Evolutionary conservation across 768 basidiomycete species (phyloP).

Genomic region (Leucogyrophana mollusca): DNA sequence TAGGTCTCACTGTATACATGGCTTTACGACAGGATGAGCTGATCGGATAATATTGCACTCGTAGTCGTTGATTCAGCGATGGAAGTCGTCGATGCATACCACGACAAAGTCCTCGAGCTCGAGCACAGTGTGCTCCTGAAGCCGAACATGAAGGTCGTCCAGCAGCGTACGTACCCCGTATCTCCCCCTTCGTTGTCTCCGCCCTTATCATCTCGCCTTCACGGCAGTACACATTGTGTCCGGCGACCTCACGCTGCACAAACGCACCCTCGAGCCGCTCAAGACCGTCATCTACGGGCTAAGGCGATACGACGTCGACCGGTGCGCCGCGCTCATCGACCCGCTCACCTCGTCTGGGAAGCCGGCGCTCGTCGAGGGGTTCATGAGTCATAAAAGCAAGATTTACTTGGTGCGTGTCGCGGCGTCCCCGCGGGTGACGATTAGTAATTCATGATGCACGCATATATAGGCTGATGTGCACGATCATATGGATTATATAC

Average conservation of each 20-base stretch:
- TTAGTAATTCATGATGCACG: too few relatives aligned
- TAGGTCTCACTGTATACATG: conserved; percentile 11
- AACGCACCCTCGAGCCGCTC: conserved; percentile 71
- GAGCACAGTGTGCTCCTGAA: conserved; percentile 60
- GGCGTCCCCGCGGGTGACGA: too few relatives aligned
- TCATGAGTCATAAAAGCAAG: conserved; percentile 67
- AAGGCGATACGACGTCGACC: conserved; percentile 67
- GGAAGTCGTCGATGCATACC: conserved; percentile 69
- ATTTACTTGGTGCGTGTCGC: conserved; percentile 54
- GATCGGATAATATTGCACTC: neutral
- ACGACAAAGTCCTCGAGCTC: conserved; percentile 57
- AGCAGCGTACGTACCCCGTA: conserved; percentile 45
- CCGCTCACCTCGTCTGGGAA: conserved; percentile 3
- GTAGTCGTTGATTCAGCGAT: conserved; percentile 68
- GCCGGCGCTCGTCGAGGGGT: conserved; percentile 47
- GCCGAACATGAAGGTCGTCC: conserved; percentile 61
- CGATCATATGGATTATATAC: conserved; percentile 74
- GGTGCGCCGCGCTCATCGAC: conserved; percentile 57
- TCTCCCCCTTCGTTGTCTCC: conserved; percentile 7
- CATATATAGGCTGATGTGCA: conserved; percentile 62
- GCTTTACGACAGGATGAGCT: neutral
- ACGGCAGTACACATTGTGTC: conserved; percentile 71
- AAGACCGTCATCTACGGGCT: conserved; percentile 68
- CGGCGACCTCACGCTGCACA: conserved; percentile 72
- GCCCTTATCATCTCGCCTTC: neutral